Evolutionary conservation across 2,329 filamentous ascomycete species (phyloP).

Genomic region (Diaporthe capsici): DNA sequence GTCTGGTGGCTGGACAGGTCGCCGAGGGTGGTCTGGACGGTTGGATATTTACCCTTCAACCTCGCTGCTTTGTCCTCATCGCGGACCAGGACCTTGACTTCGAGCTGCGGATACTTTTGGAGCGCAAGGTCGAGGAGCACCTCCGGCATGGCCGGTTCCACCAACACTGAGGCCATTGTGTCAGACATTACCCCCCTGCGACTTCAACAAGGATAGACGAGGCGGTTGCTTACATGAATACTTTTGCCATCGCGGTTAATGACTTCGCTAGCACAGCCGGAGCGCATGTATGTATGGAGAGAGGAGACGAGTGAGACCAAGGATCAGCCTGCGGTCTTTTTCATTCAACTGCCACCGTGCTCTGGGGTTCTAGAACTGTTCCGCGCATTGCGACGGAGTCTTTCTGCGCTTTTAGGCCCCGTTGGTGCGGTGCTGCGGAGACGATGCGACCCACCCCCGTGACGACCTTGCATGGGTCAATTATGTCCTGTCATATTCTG

Average conservation of each 20-base stretch:
- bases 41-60: slow-evolving; percentile 38
- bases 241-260: not conserved
- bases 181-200: not conserved
- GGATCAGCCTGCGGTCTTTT: not conserved
- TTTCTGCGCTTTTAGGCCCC: not conserved
- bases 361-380: not conserved
- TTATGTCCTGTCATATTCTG: slow-evolving; percentile 4
- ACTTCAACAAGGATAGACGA: not conserved
- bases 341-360: not conserved
- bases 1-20: slow-evolving; percentile 25
- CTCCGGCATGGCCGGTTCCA: slow-evolving; percentile 24
- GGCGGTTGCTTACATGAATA: slow-evolving; percentile 3
- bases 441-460: not conserved
- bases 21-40: slow-evolving; percentile 37
- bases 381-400: slow-evolving; percentile 1
- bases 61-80: slow-evolving; percentile 31
- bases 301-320: too few species aligned
- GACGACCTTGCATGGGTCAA: slow-evolving; percentile 3
- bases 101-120: slow-evolving; percentile 16
- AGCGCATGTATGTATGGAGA: not conserved
- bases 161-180: slow-evolving; percentile 19
- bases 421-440: slow-evolving; percentile 22
- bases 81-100: slow-evolving; percentile 35
- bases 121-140: slow-evolving; percentile 20
- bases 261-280: not conserved